A percentile compares a stretch with the other conserved stretches of the same genome.
Conservation (phyloP, 345 rosid species). For the Xanthoceras sorbifolium region DNA sequence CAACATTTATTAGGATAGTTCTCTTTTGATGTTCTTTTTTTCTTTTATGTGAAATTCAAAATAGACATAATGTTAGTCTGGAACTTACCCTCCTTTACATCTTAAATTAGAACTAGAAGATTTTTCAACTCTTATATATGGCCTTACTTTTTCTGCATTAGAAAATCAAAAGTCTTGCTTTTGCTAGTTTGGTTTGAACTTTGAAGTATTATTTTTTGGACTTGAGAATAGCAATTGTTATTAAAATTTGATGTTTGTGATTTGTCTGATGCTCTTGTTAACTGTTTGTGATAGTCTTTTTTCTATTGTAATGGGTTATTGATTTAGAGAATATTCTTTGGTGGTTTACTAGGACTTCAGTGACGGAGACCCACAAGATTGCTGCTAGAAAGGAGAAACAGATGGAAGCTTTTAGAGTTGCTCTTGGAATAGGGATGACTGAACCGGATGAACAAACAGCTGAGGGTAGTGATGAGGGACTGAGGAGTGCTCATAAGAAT, state of each 20-base stretch:
- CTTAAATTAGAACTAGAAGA: background rate
- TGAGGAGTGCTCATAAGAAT: slow-evolving; percentile 21
- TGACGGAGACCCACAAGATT: slow-evolving; percentile 86
- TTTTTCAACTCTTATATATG: background rate
- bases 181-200: background rate
- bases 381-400: slow-evolving; percentile 96
- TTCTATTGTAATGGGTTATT: background rate
- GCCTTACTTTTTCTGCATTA: background rate
- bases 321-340: background rate
- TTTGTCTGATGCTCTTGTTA: background rate
- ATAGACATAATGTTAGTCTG: too few species aligned
- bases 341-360: slow-evolving; percentile 53
- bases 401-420: slow-evolving; percentile 83
- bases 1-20: background rate
- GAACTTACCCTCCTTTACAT: background rate
- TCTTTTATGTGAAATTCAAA: background rate
- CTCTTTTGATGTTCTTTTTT: background rate
- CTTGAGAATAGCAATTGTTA: background rate
- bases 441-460: slow-evolving; percentile 32
- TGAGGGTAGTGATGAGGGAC: slow-evolving; percentile 41
- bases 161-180: background rate
- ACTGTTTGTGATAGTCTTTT: background rate
- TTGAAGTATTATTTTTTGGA: background rate
- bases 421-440: slow-evolving; percentile 61
- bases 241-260: background rate